Percentiles rank a stretch among this genome's conserved stretches.
These are phyloP conservation scores for Apiosordaria backusii DNA, from an alignment of 495 filamentous ascomycete species.

Conservation along the genomic window DNA sequence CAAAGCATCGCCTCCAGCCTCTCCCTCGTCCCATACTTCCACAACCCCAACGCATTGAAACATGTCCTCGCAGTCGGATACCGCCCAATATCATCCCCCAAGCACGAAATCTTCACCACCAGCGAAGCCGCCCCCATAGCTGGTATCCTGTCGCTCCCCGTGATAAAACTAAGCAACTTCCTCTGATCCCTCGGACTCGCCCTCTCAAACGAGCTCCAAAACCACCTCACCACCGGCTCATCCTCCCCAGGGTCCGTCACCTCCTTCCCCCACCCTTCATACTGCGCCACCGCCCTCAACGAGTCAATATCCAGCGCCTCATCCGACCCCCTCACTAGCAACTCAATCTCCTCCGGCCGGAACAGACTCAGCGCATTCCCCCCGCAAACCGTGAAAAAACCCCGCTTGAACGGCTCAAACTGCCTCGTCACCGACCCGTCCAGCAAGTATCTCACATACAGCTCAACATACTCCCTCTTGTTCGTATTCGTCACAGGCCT, in stretches of 20 bases:
- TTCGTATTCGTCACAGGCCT: conserved; percentile 81
- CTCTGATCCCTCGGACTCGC: conserved; percentile 67
- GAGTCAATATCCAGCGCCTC: conserved; percentile 64
- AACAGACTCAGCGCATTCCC: conserved; percentile 88
- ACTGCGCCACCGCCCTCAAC: conserved; percentile 72
- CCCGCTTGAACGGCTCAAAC: conserved; percentile 93
- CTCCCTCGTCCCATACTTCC: conserved; percentile 61
- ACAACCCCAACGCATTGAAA: conserved; percentile 81
- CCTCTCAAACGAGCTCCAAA: conserved; percentile 77
- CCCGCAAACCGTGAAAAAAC: conserved; percentile 90
- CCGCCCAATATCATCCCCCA: conserved; percentile 69
- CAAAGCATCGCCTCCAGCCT: conserved; percentile 72
- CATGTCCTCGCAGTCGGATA: conserved; percentile 89
- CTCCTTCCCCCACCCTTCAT: conserved; percentile 66
- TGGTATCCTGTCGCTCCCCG: conserved; percentile 89
- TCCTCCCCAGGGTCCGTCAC: conserved; percentile 43
- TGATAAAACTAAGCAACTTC: conserved; percentile 80
- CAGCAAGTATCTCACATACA: conserved; percentile 78
- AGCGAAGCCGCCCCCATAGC: conserved; percentile 86
- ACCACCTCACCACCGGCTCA: conserved; percentile 74
- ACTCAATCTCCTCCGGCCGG: conserved; percentile 90
- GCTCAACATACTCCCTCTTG: conserved; percentile 81
- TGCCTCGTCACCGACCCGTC: conserved; percentile 76
- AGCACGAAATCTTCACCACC: conserved; percentile 67
- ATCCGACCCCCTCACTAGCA: conserved; percentile 76